These are phyloP conservation scores for Fusarium brevicatenulatum DNA, from an alignment of 2,329 filamentous ascomycete species.

Conservation along the genomic window DNA sequence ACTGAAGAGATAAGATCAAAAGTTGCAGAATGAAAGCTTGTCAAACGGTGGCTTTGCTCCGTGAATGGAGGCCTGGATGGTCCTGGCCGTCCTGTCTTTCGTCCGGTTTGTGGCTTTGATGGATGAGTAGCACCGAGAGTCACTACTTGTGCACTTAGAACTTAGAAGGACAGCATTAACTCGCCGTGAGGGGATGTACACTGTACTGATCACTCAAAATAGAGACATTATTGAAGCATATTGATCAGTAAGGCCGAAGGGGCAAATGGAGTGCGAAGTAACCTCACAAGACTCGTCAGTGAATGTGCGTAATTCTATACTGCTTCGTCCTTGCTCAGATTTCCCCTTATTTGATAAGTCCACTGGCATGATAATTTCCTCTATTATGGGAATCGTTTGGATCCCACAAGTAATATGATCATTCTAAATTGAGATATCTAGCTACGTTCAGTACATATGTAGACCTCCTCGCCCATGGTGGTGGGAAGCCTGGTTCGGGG, in stretches of 20 bases:
- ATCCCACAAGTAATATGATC: background rate
- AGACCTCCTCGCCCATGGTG: no score
- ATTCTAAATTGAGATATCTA: background rate
- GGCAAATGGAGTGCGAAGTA: background rate
- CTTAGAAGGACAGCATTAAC: fast-evolving
- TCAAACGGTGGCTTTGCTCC: background rate
- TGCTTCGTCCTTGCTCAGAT: background rate
- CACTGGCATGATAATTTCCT: background rate
- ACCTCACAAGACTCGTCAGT: fast-evolving
- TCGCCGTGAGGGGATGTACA: background rate
- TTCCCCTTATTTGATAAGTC: background rate
- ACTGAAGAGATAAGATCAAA: background rate
- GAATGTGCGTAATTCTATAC: background rate
- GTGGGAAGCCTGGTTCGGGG: background rate
- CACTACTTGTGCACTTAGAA: fast-evolving
- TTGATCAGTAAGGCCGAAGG: background rate
- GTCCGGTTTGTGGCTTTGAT: background rate
- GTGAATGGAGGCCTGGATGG: background rate
- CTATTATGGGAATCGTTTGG: fast-evolving
- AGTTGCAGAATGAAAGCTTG: background rate
- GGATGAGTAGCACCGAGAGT: background rate
- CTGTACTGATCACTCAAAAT: background rate
- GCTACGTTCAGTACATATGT: background rate
- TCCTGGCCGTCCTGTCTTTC: background rate
- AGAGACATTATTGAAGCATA: background rate